Evolutionary conservation across 805 yeast species (phyloP).

Genomic region (Jamesozyma hellenica): DNA sequence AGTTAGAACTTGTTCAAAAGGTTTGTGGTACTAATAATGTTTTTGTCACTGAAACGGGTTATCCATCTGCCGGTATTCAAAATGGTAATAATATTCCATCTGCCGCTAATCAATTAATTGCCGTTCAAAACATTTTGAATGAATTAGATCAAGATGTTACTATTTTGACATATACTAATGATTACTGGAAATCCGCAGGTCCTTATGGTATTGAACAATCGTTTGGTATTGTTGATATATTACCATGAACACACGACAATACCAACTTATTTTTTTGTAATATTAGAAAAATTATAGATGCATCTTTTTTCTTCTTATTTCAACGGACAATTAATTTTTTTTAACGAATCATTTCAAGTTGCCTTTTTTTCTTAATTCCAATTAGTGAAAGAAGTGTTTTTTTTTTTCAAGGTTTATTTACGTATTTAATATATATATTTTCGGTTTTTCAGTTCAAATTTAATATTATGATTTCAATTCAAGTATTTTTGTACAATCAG

Average conservation of each 20-base stretch:
- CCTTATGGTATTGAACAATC: conserved; percentile 76
- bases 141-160: conserved; percentile 52
- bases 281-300: too few species aligned
- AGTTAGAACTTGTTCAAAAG: conserved; percentile 42
- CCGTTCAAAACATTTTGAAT: conserved; percentile 53
- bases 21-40: conserved; percentile 49
- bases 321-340: too few species aligned
- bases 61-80: conserved; percentile 63
- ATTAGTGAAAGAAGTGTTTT: too few species aligned
- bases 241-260: conserved; percentile 14
- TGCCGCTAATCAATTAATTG: conserved; percentile 57
- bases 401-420: too few species aligned
- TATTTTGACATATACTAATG: conserved; percentile 71
- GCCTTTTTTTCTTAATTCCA: too few species aligned
- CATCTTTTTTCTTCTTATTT: too few species aligned
- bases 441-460: too few species aligned
- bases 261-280: too few species aligned
- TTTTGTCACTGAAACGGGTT: conserved; percentile 77
- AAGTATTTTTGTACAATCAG: too few species aligned
- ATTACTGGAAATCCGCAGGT: conserved; percentile 83
- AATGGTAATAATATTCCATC: conserved; percentile 71
- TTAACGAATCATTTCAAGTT: too few species aligned
- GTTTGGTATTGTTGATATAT: conserved; percentile 52
- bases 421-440: too few species aligned
- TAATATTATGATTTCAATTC: too few species aligned